phyloP scores from a whole-genome alignment of 164 flowering plant genomes.

The Buxus sempervirens region DNA sequence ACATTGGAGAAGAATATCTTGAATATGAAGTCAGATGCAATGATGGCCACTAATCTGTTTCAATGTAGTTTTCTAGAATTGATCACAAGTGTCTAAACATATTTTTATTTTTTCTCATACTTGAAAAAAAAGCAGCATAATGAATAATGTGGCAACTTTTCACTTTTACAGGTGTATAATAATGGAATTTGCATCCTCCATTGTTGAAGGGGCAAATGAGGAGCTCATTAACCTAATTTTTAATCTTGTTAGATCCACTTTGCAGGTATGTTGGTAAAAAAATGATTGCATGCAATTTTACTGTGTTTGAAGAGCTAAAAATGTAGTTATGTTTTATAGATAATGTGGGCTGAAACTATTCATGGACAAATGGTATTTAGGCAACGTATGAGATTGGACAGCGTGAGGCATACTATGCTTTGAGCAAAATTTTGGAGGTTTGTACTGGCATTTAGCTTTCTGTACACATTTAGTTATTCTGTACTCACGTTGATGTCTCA shows the following conservation, averaged over 20 bases:
- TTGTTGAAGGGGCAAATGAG: conserved; percentile 69
- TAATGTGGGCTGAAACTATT: neutral
- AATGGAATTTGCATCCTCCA: conserved; percentile 61
- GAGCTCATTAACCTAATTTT: conserved; percentile 64
- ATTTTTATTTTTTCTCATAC: no score
- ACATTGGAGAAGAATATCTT: no score
- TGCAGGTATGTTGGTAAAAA: conserved; percentile 43
- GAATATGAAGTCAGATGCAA: neutral
- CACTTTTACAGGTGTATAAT: conserved; percentile 44
- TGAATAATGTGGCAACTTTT: neutral
- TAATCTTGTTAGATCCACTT: conserved; percentile 32
- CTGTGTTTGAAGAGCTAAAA: neutral
- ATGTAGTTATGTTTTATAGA: neutral
- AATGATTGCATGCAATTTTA: neutral
- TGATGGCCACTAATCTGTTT: neutral
- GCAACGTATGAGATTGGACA: conserved; percentile 35
- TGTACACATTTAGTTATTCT: neutral
- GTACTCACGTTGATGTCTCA: neutral
- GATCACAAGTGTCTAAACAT: no score
- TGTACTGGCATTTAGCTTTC: conserved; percentile 4
- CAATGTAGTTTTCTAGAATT: neutral
- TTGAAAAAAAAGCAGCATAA: neutral
- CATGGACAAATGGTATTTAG: conserved; percentile 27
- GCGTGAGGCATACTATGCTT: conserved; percentile 45
- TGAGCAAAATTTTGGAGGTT: conserved; percentile 80